A percentile compares a stretch with the other conserved stretches of the same genome.
These are phyloP conservation scores for Pelagomonas calceolata DNA, from an alignment of 108 stramenopile genomes.

Conservation along the genomic window DNA sequence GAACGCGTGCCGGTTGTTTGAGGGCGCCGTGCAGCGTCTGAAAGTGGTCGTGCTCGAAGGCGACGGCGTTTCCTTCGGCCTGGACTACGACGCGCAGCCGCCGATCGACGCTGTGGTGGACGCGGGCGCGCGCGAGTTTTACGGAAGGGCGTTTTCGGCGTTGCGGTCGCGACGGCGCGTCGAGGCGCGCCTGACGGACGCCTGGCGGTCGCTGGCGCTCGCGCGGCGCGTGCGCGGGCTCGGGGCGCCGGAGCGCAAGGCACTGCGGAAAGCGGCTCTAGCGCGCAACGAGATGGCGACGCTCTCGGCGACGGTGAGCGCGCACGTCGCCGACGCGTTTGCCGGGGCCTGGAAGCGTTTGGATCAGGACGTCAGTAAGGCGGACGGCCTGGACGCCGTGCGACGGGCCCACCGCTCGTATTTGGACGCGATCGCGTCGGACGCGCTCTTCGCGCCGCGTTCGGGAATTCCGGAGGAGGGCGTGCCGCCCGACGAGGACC, in stretches of 20 bases:
- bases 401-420: constrained; percentile 33
- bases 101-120: constrained; percentile 26
- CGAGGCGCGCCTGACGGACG: constrained; percentile 25
- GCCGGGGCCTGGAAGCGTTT: constrained; percentile 27
- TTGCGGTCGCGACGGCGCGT: constrained; percentile 41
- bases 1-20: neutral
- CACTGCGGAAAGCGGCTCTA: constrained; percentile 15
- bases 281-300: neutral
- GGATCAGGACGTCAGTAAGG: constrained; percentile 7
- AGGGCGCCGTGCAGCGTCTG: neutral
- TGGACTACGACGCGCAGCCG: constrained; percentile 25
- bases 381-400: constrained; percentile 24
- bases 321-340: constrained; percentile 36
- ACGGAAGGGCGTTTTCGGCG: constrained; percentile 28
- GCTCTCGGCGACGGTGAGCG: neutral
- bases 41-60: neutral
- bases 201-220: constrained; percentile 27
- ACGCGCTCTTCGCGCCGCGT: constrained; percentile 13
- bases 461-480: too few species aligned
- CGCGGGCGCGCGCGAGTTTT: constrained; percentile 1
- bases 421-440: constrained; percentile 20
- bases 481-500: too few species aligned
- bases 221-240: constrained; percentile 8
- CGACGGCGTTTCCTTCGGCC: constrained; percentile 10
- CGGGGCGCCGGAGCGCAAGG: constrained; percentile 13